Base-by-base conservation (phyloP, 2,329 filamentous ascomycete species). In the Colletotrichum scovillei region DNA sequence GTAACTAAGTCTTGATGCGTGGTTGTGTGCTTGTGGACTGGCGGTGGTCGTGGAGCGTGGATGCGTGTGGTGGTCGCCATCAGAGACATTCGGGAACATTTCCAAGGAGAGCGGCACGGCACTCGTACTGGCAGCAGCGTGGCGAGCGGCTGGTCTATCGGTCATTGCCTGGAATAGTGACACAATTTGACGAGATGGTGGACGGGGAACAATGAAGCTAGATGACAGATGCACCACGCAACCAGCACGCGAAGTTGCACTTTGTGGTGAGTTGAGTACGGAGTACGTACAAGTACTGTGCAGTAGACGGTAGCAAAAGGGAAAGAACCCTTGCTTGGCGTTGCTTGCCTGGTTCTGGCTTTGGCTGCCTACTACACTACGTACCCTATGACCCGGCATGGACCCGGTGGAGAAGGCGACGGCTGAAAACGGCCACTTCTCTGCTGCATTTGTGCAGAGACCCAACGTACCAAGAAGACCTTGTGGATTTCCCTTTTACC, bases 31-130 rank as follows among this genome's bases (percentile, higher is more conserved):
- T 12, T 26, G n/a, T 53, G 52, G 11, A n/a, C 24, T 53, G 9
- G 9, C 2, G 12, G 52, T 26, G 22, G 52, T 46, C 6, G 42
- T n/a, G 16, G 38, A 42, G 3, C 38, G 38, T 19, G 38, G 42
- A 46, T 38, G 5, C 12, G 35, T 38, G 35, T 38, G 35, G 14
- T 52, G 63, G n/a, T 56, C 32, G 63, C 30, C 63, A 65, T 64
- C 49, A 64, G 32, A 65, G 49, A 65, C 32, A 64, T 38, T 38
- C 30, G 28, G 42, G 62, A 14, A 55, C 62, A 16, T 28, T 46
- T n/a, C 58, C 24, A 24, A 49, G 19, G 16, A 42, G 38, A n/a
- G 42, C 42, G 42, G 42, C 42, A 46, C 42, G 42, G 42, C 19
- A n/a, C 7, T n/a, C 42, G 7, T 16, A n/a, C 42, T 46, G 42